Evolutionary conservation across 176 grass and related monocot genomes (phyloP).

Genomic region (Oryza nivara): DNA sequence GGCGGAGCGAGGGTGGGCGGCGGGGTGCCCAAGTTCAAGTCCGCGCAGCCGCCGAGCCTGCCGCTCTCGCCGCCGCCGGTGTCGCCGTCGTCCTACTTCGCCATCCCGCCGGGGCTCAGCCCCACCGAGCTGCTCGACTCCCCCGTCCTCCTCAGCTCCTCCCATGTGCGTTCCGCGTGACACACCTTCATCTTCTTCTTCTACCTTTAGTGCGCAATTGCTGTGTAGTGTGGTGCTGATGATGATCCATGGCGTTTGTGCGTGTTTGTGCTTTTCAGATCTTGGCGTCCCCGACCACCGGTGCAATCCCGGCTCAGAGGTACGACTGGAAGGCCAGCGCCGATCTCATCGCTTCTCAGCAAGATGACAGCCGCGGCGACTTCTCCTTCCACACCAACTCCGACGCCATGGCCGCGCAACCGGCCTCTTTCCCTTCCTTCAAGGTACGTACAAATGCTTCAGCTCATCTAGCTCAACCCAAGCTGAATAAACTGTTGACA

Average conservation of each 20-base stretch:
- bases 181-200: background rate
- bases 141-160: conserved; percentile 72
- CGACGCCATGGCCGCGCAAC: conserved; percentile 29
- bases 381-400: conserved; percentile 72
- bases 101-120: conserved; percentile 82
- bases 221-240: background rate
- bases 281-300: conserved; percentile 79
- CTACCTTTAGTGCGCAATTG: background rate
- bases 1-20: background rate
- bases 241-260: conserved; percentile 23
- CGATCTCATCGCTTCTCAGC: conserved; percentile 41
- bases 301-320: conserved; percentile 60
- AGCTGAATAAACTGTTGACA: background rate
- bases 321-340: conserved; percentile 56
- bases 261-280: conserved; percentile 34
- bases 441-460: conserved; percentile 39
- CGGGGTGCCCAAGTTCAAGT: conserved; percentile 95
- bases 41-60: conserved; percentile 76
- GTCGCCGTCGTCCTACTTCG: conserved; percentile 83
- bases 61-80: conserved; percentile 70
- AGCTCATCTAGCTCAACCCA: background rate
- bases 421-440: conserved; percentile 44
- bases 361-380: conserved; percentile 15
- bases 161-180: conserved; percentile 45
- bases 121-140: conserved; percentile 90